Base-by-base conservation (phyloP, 768 basidiomycete genomes). In the Chalciporus piperatus region DNA sequence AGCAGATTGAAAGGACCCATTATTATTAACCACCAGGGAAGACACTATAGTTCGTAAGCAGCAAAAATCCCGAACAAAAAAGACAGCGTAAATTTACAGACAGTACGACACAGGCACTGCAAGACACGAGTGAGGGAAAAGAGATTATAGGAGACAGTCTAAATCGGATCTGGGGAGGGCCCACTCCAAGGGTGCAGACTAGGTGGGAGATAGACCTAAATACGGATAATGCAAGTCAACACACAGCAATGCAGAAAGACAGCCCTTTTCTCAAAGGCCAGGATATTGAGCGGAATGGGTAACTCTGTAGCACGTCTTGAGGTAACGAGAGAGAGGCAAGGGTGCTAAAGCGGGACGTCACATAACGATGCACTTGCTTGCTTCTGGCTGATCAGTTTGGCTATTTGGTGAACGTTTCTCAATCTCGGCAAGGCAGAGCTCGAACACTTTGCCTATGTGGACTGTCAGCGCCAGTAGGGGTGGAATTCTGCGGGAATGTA, bases 361-460 rank as follows among this genome's bases (percentile, higher is more conserved):
- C 82, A 84, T 84, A 66, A 85, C 67, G 55, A 72, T 56, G 65
- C 83, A 84, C 56, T 66, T 72, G 60, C 64, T 72, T 33, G 69
- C 65, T 57, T 70, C 66, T 27, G 73, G 73, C 54, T 76, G 77
- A 55, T 74, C 70, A 27, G 67, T 52, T 61, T 73, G 73, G 51
- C 64, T 74, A 61, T 76, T 78, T 22, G 84, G 81, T 20, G 82
- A 76, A 49, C 81, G 78, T 66, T 84, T 89, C 75, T 92, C 88
- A 56, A 92, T 91, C 65, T 93, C 89, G 35, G 74, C 84, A 39
- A 93, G 76, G 65, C 89, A 89, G 45, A 90, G 76, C 61, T 93
- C 90, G 50, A 93, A 93, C 20, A 91, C 91, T 64, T 86, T 85
- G 69, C 76, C 91, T 92, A 42, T 32, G 30, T 11, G 30, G 30